phyloP scores from a whole-genome alignment of 139 green algal genomes.

The Chlamydomonas applanata region DNA sequence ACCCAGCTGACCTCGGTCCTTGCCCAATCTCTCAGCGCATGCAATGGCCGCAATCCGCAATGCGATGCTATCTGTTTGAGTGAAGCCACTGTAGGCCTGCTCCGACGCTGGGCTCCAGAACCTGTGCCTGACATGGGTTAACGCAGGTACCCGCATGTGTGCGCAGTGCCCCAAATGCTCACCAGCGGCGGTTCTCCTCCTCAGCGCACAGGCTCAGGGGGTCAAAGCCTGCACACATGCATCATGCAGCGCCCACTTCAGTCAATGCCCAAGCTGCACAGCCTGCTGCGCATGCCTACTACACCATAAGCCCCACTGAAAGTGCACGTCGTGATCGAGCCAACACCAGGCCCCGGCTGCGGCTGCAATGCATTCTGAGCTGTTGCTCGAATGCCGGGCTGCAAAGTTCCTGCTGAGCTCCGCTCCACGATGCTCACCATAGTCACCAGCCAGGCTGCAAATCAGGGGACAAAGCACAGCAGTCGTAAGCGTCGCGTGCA shows the following conservation, averaged over 20 bases:
- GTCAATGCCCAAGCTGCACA: background rate
- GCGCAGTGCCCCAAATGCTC: background rate
- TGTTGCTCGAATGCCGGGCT: background rate
- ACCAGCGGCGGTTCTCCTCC: constrained; percentile 33
- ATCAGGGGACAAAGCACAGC: background rate
- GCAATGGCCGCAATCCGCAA: too few species aligned
- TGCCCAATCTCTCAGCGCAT: too few species aligned
- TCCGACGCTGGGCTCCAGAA: too few species aligned
- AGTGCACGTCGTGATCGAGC: background rate
- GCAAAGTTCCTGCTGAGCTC: background rate
- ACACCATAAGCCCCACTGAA: background rate
- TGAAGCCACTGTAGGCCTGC: too few species aligned
- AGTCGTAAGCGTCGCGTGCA: background rate
- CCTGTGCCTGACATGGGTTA: too few species aligned
- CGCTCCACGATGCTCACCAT: constrained; percentile 12
- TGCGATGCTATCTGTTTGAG: too few species aligned
- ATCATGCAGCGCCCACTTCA: background rate
- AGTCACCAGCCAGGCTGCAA: constrained; percentile 46
- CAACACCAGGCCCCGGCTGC: background rate
- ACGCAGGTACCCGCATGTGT: too few species aligned
- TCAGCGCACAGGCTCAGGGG: constrained; percentile 79
- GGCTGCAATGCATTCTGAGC: background rate
- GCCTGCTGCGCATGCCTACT: background rate
- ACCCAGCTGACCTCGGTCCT: background rate
- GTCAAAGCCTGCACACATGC: constrained; percentile 66